A percentile compares a stretch with the other conserved stretches of the same genome.
phyloP scores from a whole-genome alignment of 2,329 filamentous ascomycete genomes.

The Periglandula ipomoeae region DNA sequence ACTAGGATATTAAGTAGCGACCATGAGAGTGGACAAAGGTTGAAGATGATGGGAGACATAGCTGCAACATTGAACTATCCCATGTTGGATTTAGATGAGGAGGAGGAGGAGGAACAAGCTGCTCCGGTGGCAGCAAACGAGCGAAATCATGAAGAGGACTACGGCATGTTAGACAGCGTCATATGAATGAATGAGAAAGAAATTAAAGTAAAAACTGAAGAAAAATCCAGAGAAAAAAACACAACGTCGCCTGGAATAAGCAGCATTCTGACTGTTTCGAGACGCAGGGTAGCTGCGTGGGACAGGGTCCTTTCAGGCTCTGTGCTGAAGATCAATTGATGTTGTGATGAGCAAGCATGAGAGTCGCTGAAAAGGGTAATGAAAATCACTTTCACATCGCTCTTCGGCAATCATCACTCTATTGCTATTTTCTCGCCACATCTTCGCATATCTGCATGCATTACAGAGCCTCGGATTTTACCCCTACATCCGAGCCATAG shows the following conservation, averaged over 20 bases:
- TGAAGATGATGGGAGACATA: conserved; percentile 78
- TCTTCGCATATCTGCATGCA: too few relatives aligned
- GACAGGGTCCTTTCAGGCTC: too few relatives aligned
- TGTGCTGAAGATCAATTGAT: too few relatives aligned
- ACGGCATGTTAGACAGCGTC: conserved; percentile 23
- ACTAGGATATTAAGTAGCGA: conserved; percentile 83
- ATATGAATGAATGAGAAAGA: conserved; percentile 15
- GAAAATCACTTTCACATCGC: too few relatives aligned
- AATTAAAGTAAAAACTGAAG: conserved; percentile 3
- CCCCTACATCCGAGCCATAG: too few relatives aligned
- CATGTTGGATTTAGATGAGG: conserved; percentile 69
- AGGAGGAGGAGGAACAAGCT: conserved; percentile 36
- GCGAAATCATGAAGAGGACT: conserved; percentile 18
- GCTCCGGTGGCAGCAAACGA: conserved; percentile 5
- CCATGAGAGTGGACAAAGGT: conserved; percentile 81
- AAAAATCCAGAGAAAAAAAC: background rate
- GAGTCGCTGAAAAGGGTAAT: too few relatives aligned
- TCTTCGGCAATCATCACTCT: too few relatives aligned
- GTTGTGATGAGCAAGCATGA: too few relatives aligned
- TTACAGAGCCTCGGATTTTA: too few relatives aligned
- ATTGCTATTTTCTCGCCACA: too few relatives aligned
- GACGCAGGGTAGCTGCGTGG: too few relatives aligned
- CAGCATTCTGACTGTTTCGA: background rate
- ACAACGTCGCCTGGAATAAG: background rate
- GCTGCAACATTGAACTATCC: conserved; percentile 89